Base-by-base conservation (phyloP, 1,139 yeast genomes). In the Lodderomyces orthopsilosis region DNA sequence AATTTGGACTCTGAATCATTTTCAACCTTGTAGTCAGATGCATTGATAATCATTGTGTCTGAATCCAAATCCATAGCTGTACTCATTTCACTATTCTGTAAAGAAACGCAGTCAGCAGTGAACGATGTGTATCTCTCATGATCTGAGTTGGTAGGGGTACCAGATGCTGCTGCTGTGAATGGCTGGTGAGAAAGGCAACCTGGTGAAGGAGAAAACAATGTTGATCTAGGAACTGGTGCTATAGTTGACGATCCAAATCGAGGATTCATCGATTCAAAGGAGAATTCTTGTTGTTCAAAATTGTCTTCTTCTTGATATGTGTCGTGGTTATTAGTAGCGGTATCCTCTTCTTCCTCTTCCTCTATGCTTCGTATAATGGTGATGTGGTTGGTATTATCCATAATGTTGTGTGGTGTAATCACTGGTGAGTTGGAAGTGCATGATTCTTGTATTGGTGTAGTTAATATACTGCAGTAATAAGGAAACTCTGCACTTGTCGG, bases 11-110 rank as follows among this genome's bases (percentile, higher is more conserved):
- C 34, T 12, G 3, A 3, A 5, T n/a, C 12, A 13, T 30, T 15
- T 3, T 30, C 34, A 9, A 15, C 19, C n/a, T 17, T 30, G 19
- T 30, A 30, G 19, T 34, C 36, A 19, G 37, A 28, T 2, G 38
- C 35, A 40, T 36, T 39, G 12, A 42, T 24, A 14, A 43, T 37
- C 35, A 37, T 33, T 2, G 38, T 30, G 15, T 43, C 37, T 9
- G 44, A 26, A 21, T 41, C 37, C 24, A 38, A 30, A 6, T 37
- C 59, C 32, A 52, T 44, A 13, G 62, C 56, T 3, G 43, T 45
- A 12, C 74, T 69, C 74, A 69, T 67, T 42, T 69, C 75, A 50
- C 70, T 64, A 50, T 68, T 66, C 52, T 59, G 71, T 37, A 70
- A 58, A 19, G 70, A 64, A 14, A 70, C 63, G 41, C 74, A 69